A percentile compares a stretch with the other conserved stretches of the same genome.
Conservation (phyloP, 139 green algal genomes). For the Coelastrella sp. region DNA sequence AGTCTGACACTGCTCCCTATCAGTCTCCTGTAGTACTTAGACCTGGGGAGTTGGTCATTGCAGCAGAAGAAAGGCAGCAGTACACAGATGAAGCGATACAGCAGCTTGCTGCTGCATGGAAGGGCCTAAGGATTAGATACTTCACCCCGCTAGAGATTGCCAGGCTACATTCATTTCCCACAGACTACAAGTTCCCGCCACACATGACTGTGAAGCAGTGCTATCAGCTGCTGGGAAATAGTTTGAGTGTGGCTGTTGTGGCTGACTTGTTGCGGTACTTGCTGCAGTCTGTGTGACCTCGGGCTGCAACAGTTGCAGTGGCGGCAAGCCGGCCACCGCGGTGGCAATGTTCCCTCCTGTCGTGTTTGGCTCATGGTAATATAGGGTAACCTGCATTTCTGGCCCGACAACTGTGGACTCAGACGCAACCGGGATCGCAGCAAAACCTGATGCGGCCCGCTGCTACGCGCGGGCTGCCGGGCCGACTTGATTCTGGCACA, state of each 20-base stretch:
- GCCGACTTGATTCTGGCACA: no score
- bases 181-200: slow-evolving; percentile 73
- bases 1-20: background rate
- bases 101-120: slow-evolving; percentile 29
- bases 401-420: no score
- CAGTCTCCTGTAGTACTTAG: background rate
- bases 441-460: no score
- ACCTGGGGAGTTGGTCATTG: background rate
- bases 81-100: background rate
- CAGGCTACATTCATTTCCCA: slow-evolving; percentile 77
- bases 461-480: no score
- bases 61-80: background rate
- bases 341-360: background rate
- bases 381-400: no score
- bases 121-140: slow-evolving; percentile 67
- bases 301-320: background rate
- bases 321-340: background rate
- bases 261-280: slow-evolving; percentile 67
- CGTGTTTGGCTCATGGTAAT: no score
- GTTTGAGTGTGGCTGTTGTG: slow-evolving; percentile 76
- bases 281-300: slow-evolving; percentile 7
- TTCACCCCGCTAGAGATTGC: slow-evolving; percentile 81
- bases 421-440: no score
- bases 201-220: slow-evolving; percentile 64
- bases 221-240: slow-evolving; percentile 81